phyloP scores from a whole-genome alignment of 2,329 filamentous ascomycete genomes.

The Aspergillus sp. region DNA sequence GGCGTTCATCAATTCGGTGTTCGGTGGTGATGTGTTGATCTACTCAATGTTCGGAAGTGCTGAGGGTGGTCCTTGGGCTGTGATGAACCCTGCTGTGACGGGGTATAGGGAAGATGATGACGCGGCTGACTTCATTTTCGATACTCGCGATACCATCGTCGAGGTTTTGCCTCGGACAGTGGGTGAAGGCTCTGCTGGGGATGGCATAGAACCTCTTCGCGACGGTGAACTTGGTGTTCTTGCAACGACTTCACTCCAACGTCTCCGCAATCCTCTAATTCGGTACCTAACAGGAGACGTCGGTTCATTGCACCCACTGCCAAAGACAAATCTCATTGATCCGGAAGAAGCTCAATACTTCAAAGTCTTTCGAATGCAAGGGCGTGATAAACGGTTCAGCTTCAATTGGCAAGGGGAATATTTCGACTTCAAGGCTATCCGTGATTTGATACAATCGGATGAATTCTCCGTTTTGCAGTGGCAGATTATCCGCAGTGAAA shows the following conservation, averaged over 20 bases:
- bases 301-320: neutral
- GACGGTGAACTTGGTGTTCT: neutral
- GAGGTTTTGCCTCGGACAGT: neutral
- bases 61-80: constrained; percentile 1
- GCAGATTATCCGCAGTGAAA: neutral
- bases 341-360: neutral
- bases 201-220: neutral
- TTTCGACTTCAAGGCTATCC: neutral
- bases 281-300: neutral
- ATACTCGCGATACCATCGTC: neutral
- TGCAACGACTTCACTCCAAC: neutral
- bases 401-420: neutral
- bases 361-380: neutral
- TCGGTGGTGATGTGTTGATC: too few relatives aligned
- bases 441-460: neutral
- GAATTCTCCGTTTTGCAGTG: neutral
- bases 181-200: neutral
- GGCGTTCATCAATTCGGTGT: too few relatives aligned
- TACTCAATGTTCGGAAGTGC: constrained; percentile 3
- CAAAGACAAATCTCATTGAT: neutral
- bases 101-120: neutral
- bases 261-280: neutral
- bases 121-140: neutral
- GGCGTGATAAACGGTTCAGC: neutral
- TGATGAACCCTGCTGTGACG: neutral